These are phyloP conservation scores for Boletus semigastroideus DNA, from an alignment of 1,284 basidiomycete genomes.

Conservation along the genomic window DNA sequence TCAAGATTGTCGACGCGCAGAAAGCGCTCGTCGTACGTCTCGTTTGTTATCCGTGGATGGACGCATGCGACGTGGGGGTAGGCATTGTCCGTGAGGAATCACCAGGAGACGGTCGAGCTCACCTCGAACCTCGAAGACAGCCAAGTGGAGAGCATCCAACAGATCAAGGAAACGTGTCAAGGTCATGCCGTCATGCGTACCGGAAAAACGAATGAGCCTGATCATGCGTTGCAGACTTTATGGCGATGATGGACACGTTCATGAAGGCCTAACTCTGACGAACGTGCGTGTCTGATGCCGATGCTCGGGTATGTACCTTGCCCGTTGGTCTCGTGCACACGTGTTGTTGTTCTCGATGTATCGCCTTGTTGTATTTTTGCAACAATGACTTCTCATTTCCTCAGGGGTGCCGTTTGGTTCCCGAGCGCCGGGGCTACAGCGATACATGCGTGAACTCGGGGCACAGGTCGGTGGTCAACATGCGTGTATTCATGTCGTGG, in stretches of 20 bases:
- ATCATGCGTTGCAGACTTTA: slow-evolving; percentile 13
- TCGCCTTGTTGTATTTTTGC: too few species aligned
- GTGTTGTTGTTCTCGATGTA: too few species aligned
- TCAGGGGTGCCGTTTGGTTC: too few species aligned
- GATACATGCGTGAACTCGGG: too few species aligned
- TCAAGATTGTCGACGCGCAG: slow-evolving; percentile 28
- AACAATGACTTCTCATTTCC: too few species aligned
- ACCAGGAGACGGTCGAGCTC: slow-evolving; percentile 24
- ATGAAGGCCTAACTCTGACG: slow-evolving; percentile 20
- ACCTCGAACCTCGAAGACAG: slow-evolving; percentile 26
- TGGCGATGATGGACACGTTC: slow-evolving; percentile 21
- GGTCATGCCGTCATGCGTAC: slow-evolving; percentile 13
- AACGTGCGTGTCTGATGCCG: background rate
- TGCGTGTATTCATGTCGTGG: too few species aligned
- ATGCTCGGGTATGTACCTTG: background rate
- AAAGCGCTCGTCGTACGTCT: slow-evolving; percentile 26
- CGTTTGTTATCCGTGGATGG: background rate
- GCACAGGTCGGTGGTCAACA: too few species aligned
- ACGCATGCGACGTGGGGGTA: slow-evolving; percentile 1
- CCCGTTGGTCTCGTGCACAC: too few species aligned
- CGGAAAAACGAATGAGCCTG: background rate
- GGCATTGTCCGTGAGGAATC: slow-evolving; percentile 29
- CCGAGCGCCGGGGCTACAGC: too few species aligned
- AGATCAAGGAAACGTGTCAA: slow-evolving; percentile 21
- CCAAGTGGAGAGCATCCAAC: slow-evolving; percentile 24